These are phyloP conservation scores for Zopfochytrium polystomum DNA, from an alignment of 371 early-diverging fungal genomes.

Conservation along the genomic window DNA sequence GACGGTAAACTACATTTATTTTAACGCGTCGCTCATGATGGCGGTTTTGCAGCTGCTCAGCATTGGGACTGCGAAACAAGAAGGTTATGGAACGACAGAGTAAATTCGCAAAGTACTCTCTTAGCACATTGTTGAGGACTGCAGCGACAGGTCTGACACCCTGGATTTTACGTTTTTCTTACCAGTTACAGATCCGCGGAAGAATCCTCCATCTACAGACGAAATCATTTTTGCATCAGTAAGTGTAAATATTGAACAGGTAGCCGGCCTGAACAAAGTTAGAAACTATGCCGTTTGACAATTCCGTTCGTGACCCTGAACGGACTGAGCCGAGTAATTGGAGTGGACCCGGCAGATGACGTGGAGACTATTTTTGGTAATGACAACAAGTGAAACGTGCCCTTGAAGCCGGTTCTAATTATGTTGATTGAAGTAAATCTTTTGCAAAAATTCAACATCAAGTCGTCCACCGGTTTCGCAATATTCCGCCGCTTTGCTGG, in stretches of 20 bases:
- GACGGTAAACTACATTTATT: conserved; percentile 21
- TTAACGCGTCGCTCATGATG: not conserved
- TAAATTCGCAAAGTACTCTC: conserved; percentile 34
- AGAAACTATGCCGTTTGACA: conserved; percentile 39
- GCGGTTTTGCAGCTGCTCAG: not conserved
- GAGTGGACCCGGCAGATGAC: conserved; percentile 36
- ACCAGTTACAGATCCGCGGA: conserved; percentile 19
- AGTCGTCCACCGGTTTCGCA: conserved; percentile 36
- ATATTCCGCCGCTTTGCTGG: conserved; percentile 38
- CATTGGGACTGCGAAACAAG: not conserved
- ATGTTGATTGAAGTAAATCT: conserved; percentile 6
- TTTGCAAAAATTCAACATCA: conserved; percentile 40
- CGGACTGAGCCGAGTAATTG: conserved; percentile 38
- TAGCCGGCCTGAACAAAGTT: conserved; percentile 12
- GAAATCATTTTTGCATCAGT: conserved; percentile 40
- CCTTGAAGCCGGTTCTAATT: conserved; percentile 8
- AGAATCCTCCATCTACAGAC: conserved; percentile 43
- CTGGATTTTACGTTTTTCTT: conserved; percentile 4
- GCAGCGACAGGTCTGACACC: conserved; percentile 6
- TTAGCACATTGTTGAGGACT: conserved; percentile 31
- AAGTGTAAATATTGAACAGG: conserved; percentile 6
- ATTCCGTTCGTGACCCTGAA: conserved; percentile 41
- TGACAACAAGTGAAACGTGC: not conserved
- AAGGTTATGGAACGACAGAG: not conserved
- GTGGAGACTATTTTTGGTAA: conserved; percentile 32